Base-by-base conservation (phyloP, 1,284 basidiomycete species). In the Moesziomyces antarcticus region DNA sequence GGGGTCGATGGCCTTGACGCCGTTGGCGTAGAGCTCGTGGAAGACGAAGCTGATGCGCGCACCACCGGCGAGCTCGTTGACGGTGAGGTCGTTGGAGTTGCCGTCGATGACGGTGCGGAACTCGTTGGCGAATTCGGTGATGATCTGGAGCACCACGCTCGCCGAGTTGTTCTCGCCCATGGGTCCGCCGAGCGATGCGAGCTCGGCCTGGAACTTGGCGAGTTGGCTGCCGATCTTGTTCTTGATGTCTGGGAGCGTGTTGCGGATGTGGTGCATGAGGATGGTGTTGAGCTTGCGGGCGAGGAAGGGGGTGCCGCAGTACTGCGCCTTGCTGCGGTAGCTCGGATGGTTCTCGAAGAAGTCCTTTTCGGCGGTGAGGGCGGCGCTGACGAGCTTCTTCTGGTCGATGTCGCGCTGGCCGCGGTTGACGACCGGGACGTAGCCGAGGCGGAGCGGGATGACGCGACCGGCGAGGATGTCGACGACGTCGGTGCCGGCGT, bases 31-130 rank as follows among this genome's bases (percentile, higher is more conserved):
- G 50, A 99, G 90, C 79, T 99, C 97, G 84, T 98, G 94, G 89
- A 99, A 99, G 85, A 99, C 98, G 86, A 97, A 98, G 86, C 98
- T 99, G 85, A 99, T 94, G 56, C 97, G 89, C 14, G 97, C 97
- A 58, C 97, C 97, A 47, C 97, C 97, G 24, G 93, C 97, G 11
- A 99, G 90, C 84, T 99, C 97, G 85, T 99, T 99, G 6, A 97
- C 98, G 3, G 94, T 97, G 74, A 98, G 92, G 75, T 97, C 93
- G 51, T 96, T 89, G 64, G 93, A 93, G 20, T 94, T 98, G 55
- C 97, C 97, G 80, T 99, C 97, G 78, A 99, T 97, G n/a, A 95
- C 97, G 3, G 95, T 91, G 58, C 98, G 89, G 81, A 98, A 99
- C 86, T 99, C 97, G 55, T 93, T 91, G 13, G 95, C 95, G 81